Evolutionary conservation across 1,284 basidiomycete genomes (phyloP), one percentile per base, ranked within the genome.

Genomic region (Trametes pubescens): DNA sequence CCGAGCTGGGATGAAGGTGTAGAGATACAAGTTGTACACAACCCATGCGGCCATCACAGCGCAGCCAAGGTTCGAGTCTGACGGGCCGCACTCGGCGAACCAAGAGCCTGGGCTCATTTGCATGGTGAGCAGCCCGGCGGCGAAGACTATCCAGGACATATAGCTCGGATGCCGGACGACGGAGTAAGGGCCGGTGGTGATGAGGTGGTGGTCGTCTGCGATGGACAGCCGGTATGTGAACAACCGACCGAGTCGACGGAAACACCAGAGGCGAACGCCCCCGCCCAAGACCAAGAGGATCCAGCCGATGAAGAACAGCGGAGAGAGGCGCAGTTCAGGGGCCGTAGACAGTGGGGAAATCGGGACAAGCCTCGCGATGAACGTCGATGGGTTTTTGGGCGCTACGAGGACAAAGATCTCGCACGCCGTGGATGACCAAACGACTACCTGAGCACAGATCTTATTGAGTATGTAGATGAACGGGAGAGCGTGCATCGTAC

Each of bases 141-240:
- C 57, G 47, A 71, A 65, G 55, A 71, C 59, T 43, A 59, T 52
- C 37, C 64, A 57, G 5, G 65, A 70, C 10, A 61, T 67, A 64
- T 72, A 72, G 49, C 67, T 65, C 43, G 71, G 71, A 52, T 72
- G 71, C 40, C 70, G 71, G 10, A 71, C 69, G 67, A 70, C 22
- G n/a, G 68, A 22, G 66, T 71, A 72, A 43, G 71, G 71, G n/a
- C 70, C 70, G 21, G 63, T 63, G 21, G 67, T 70, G 61, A 72
- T 66, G 24, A 72, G 67, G 54, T 59, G 51, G 57, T 71, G 70
- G 24, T 59, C 65, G 38, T 67, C 64, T 29, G 63, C 65, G 44
- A 72, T 49, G 26, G 71, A 62, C n/a, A 72, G 62, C 57, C 70
- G 61, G 67, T 68, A 72, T 21, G 71, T 72, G 70, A 72, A 72